phyloP scores from a whole-genome alignment of 2,329 filamentous ascomycete species.

The Mariannaea sp. region DNA sequence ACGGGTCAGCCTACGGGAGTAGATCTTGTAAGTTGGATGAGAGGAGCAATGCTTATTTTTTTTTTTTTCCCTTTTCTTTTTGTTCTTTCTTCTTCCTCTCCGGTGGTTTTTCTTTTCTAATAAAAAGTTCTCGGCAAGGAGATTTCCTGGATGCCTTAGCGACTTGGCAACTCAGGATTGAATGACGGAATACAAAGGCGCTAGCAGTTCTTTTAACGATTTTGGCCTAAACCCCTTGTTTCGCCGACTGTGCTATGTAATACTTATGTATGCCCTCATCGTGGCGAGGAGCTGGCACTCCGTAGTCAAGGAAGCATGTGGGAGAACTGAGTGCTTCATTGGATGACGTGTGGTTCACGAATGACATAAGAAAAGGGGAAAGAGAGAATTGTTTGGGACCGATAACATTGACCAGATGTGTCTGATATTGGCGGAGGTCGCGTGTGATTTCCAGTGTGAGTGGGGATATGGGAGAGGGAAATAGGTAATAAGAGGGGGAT shows the following conservation, averaged over 20 bases:
- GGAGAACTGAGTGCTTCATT: slow-evolving; percentile 6
- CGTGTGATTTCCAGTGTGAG: too few species aligned
- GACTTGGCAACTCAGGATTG: not conserved
- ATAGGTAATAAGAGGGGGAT: not conserved
- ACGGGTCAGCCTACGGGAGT: slow-evolving; percentile 15
- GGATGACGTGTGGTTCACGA: too few species aligned
- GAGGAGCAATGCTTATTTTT: slow-evolving; percentile 8
- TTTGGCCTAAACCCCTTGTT: slow-evolving; percentile 18
- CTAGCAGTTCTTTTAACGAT: slow-evolving; percentile 11
- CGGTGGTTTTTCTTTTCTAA: too few species aligned
- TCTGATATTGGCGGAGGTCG: too few species aligned
- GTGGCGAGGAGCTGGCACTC: slow-evolving; percentile 16
- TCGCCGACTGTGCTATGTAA: slow-evolving; percentile 14
- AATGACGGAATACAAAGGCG: slow-evolving; percentile 1
- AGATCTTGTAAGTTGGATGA: slow-evolving; percentile 1
- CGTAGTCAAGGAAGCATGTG: slow-evolving; percentile 4
- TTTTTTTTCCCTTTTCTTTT: too few species aligned
- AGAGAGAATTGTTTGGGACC: too few species aligned
- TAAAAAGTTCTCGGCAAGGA: too few species aligned
- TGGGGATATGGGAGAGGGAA: not conserved
- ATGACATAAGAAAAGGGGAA: too few species aligned
- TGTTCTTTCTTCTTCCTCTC: too few species aligned
- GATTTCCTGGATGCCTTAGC: too few species aligned
- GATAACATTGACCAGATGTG: too few species aligned
- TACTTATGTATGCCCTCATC: slow-evolving; percentile 10